Conservation (phyloP, 176 grass and related monocot species). For the Elymus sibiricus region DNA sequence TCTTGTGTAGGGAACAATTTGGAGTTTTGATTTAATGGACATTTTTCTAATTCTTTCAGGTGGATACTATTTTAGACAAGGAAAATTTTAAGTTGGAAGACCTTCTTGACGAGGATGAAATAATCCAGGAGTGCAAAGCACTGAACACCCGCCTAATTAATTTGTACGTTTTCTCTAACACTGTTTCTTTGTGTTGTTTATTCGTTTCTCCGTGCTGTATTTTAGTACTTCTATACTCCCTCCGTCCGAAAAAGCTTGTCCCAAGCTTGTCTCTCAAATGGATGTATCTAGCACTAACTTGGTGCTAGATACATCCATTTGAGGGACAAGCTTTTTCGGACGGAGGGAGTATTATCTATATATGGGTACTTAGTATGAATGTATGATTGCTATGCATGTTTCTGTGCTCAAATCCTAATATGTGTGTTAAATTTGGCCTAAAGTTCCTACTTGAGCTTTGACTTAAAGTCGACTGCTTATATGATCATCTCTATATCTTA, state of each 20-base stretch:
- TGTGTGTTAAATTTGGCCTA: not conserved
- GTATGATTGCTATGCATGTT: not conserved
- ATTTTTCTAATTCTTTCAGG: slow-evolving; percentile 58
- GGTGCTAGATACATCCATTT: no score
- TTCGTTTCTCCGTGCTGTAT: not conserved
- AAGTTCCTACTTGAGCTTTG: not conserved
- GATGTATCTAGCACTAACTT: no score
- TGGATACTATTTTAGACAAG: slow-evolving; percentile 94
- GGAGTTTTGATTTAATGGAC: not conserved
- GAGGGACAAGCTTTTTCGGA: no score
- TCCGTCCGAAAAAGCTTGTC: no score
- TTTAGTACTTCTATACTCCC: not conserved
- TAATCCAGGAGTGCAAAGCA: slow-evolving; percentile 99
- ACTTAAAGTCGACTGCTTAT: not conserved
- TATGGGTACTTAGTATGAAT: not conserved
- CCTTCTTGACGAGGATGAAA: slow-evolving; percentile 95
- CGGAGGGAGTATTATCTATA: not conserved
- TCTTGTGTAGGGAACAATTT: not conserved
- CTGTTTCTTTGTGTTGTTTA: slow-evolving; percentile 4
- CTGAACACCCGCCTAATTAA: slow-evolving; percentile 87
- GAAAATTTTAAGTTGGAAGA: slow-evolving; percentile 91
- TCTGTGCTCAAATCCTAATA: not conserved
- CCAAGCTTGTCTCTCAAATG: no score
- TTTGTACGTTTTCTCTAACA: slow-evolving; percentile 66
- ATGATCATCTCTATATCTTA: not conserved